phyloP scores from a whole-genome alignment of 2,329 filamentous ascomycete species.

The Paraphoma sp. region DNA sequence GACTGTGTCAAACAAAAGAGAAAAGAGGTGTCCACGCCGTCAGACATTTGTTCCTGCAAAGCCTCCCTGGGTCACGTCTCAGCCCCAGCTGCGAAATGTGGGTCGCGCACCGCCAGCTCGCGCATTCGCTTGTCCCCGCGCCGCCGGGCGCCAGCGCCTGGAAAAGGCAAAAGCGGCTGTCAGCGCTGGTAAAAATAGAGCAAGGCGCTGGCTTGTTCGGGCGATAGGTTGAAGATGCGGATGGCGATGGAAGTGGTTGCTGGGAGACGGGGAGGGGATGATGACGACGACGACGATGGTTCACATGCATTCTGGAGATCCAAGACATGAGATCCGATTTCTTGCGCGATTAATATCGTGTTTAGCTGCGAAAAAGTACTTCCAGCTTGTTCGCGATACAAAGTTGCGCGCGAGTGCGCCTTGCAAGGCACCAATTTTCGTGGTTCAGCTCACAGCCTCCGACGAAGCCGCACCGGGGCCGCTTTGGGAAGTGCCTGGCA shows the following conservation, averaged over 20 bases:
- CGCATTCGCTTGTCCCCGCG: slow-evolving; percentile 11
- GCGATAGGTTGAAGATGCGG: background rate
- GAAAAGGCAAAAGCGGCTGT: background rate
- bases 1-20: background rate
- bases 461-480: background rate
- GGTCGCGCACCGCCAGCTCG: slow-evolving; percentile 3
- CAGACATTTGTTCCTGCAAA: slow-evolving; percentile 3
- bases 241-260: background rate
- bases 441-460: slow-evolving; percentile 7
- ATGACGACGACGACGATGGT: background rate
- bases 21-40: slow-evolving; percentile 2
- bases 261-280: background rate
- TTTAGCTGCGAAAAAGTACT: too few relatives aligned
- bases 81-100: slow-evolving; percentile 18
- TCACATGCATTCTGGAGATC: too few relatives aligned
- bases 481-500: background rate
- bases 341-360: too few relatives aligned
- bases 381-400: too few relatives aligned
- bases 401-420: background rate
- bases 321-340: too few relatives aligned
- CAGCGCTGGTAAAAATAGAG: background rate
- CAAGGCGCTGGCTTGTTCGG: background rate
- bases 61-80: slow-evolving; percentile 10
- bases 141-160: background rate
- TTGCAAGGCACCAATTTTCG: background rate